These are phyloP conservation scores for Kodamaea jinghongensis DNA, from an alignment of 805 yeast species.

Conservation along the genomic window DNA sequence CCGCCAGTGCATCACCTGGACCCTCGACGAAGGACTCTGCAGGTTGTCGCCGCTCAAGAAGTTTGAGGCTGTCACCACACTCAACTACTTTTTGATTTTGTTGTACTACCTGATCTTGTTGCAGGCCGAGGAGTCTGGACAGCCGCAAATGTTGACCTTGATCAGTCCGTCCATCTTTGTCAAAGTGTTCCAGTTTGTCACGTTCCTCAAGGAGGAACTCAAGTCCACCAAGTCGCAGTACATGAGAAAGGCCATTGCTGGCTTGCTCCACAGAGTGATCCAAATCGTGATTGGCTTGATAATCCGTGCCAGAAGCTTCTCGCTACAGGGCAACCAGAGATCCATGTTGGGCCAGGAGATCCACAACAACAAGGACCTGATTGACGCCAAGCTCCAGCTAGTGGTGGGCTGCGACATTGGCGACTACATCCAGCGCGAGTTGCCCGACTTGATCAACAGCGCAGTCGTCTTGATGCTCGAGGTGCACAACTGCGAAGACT, in stretches of 20 bases:
- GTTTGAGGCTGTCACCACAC: conserved; percentile 20
- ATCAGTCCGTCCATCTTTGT: conserved; percentile 18
- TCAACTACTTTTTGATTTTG: conserved; percentile 29
- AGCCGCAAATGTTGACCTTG: conserved; percentile 11
- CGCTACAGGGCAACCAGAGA: conserved; percentile 4
- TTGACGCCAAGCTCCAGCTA: conserved; percentile 6
- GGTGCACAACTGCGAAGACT: conserved; percentile 13
- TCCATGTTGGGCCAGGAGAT: conserved; percentile 10
- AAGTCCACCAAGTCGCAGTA: conserved; percentile 14
- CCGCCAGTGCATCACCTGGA: conserved; percentile 25
- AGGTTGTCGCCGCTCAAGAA: conserved; percentile 13
- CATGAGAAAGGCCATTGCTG: conserved; percentile 25
- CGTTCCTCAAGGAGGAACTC: conserved; percentile 7
- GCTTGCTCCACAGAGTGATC: conserved; percentile 27
- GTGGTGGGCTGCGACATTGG: conserved; percentile 10
- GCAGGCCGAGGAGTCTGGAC: conserved; percentile 34
- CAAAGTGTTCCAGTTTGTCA: conserved; percentile 14
- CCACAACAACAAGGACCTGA: conserved; percentile 4
- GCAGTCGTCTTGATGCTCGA: conserved; percentile 11
- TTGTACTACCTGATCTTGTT: conserved; percentile 29
- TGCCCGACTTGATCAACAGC: conserved; percentile 13
- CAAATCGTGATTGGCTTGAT: conserved; percentile 34
- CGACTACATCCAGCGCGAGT: conserved; percentile 10
- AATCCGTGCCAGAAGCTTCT: conserved; percentile 19
- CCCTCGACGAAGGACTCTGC: conserved; percentile 17